Conservation (phyloP, 257 asterid species). For the Fraxinus quadrangulata region DNA sequence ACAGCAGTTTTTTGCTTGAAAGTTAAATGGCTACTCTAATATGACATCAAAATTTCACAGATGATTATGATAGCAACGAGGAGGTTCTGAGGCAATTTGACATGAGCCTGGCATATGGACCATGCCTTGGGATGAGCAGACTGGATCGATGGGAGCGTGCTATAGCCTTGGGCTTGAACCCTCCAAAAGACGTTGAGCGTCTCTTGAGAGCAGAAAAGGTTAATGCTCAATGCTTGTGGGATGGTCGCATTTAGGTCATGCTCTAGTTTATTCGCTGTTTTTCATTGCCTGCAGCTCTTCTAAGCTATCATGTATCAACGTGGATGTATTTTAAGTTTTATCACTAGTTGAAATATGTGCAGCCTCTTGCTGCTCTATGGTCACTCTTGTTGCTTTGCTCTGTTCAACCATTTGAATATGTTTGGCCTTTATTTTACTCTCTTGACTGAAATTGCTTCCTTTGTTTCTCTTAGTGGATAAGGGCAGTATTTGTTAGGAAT, state of each 20-base stretch:
- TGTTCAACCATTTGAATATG: background rate
- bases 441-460: background rate
- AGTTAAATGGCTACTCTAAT: background rate
- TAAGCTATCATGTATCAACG: background rate
- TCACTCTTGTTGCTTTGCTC: background rate
- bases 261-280: background rate
- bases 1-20: background rate
- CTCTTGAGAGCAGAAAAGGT: slow-evolving; percentile 45
- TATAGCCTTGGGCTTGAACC: slow-evolving; percentile 52
- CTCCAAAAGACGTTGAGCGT: slow-evolving; percentile 52
- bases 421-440: background rate
- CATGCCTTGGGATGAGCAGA: slow-evolving; percentile 78
- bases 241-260: slow-evolving; percentile 55
- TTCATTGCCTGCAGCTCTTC: background rate
- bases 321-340: background rate
- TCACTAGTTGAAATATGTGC: slow-evolving; percentile 15
- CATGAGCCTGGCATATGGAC: slow-evolving; percentile 80
- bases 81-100: slow-evolving; percentile 69
- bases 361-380: slow-evolving; percentile 22
- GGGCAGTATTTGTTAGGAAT: background rate
- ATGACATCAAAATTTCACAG: slow-evolving; percentile 29
- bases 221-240: slow-evolving; percentile 63
- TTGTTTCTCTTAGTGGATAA: background rate
- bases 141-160: slow-evolving; percentile 82
- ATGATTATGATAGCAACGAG: slow-evolving; percentile 58